phyloP scores from a whole-genome alignment of 345 rosid species.

The Citropsis articulata region DNA sequence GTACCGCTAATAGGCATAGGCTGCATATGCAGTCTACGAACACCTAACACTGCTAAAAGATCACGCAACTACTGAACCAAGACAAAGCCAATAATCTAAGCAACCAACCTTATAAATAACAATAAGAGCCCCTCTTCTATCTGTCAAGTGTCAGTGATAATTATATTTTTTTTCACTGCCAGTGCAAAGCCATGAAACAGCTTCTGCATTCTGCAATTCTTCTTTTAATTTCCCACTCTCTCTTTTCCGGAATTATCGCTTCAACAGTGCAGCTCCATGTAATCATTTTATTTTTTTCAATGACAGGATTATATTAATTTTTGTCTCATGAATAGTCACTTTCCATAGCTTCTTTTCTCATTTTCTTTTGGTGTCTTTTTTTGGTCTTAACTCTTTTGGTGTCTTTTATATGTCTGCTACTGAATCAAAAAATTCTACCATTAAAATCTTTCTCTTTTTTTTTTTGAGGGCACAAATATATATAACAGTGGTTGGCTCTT shows the following conservation, averaged over 20 bases:
- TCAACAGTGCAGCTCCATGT: constrained; percentile 19
- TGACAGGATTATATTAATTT: too few species aligned
- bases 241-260: constrained; percentile 26
- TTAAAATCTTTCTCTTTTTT: neutral
- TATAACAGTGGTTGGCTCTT: neutral
- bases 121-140: neutral
- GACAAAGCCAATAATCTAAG: constrained; percentile 17
- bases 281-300: neutral
- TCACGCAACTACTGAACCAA: constrained; percentile 33
- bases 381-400: too few species aligned
- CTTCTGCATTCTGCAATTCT: neutral
- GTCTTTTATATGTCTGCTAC: constrained; percentile 11
- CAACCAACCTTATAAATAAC: constrained; percentile 18
- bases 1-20: constrained; percentile 13
- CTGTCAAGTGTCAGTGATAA: constrained; percentile 7
- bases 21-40: constrained; percentile 2
- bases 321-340: constrained; percentile 16
- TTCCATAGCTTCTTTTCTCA: constrained; percentile 11
- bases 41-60: constrained; percentile 36
- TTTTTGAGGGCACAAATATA: neutral
- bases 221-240: constrained; percentile 9
- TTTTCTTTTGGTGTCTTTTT: constrained; percentile 14
- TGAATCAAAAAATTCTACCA: neutral
- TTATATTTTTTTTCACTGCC: neutral
- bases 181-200: constrained; percentile 17